A percentile compares a stretch with the other conserved stretches of the same genome.
phyloP scores from a whole-genome alignment of 345 rosid species.

The Populus simonii region DNA sequence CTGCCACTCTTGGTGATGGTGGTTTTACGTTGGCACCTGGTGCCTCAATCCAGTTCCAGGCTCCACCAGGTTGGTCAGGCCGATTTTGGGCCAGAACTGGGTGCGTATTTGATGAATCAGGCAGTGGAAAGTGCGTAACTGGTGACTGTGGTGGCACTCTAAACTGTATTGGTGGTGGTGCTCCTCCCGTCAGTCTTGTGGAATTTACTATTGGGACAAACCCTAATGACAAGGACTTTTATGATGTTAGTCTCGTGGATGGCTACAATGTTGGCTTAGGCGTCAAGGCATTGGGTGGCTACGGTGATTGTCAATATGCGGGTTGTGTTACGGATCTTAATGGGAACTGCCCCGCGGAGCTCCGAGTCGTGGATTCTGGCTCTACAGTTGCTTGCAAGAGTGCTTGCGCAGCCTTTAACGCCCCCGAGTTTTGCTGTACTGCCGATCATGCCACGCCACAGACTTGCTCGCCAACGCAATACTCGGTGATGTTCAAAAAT shows the following conservation, averaged over 20 bases:
- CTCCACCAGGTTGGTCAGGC: slow-evolving; percentile 83
- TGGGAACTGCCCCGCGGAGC: slow-evolving; percentile 56
- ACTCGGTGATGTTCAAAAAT: slow-evolving; percentile 71
- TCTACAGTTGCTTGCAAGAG: slow-evolving; percentile 73
- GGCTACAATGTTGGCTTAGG: slow-evolving; percentile 86
- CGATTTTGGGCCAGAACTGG: slow-evolving; percentile 87
- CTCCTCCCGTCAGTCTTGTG: slow-evolving; percentile 60
- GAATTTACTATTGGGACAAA: slow-evolving; percentile 65
- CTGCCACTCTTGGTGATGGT: slow-evolving; percentile 60
- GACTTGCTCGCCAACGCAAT: slow-evolving; percentile 72
- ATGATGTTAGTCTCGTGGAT: slow-evolving; percentile 91
- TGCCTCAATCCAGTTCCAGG: slow-evolving; percentile 47
- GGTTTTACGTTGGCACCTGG: slow-evolving; percentile 59
- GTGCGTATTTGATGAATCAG: slow-evolving; percentile 67
- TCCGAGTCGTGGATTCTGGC: slow-evolving; percentile 49
- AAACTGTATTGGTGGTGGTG: slow-evolving; percentile 72
- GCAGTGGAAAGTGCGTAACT: slow-evolving; percentile 62
- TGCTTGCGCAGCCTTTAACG: slow-evolving; percentile 74
- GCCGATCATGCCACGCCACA: slow-evolving; percentile 65
- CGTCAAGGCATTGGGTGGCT: slow-evolving; percentile 55
- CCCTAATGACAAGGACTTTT: slow-evolving; percentile 57
- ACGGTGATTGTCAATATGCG: slow-evolving; percentile 72
- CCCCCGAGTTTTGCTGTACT: slow-evolving; percentile 78
- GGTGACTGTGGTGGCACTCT: slow-evolving; percentile 78
- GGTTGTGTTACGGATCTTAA: slow-evolving; percentile 78